Evolutionary conservation across 2,329 filamentous ascomycete genomes (phyloP), one percentile per base, ranked within the genome.

Genomic region (Cladophialophora bantiana): DNA sequence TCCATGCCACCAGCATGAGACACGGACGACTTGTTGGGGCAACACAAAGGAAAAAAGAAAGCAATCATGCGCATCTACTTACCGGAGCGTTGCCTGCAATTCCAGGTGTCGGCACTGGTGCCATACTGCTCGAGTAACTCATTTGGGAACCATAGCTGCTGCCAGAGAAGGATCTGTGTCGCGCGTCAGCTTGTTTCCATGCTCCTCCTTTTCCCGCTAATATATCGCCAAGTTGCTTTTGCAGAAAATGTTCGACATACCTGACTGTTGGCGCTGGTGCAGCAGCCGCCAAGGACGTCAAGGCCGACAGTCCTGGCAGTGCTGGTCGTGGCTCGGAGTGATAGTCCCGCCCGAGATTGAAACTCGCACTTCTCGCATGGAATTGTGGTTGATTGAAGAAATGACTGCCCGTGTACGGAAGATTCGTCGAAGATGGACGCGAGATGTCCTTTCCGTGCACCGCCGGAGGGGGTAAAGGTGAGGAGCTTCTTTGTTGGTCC

Each of bases 61-160:
- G 56, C 58, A 12, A 26, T 26, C 26, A 26, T 26, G 26, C 26
- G 2, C 2, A 26, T 26, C 26, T 56, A 81, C 80, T 80, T 73
- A 82, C 78, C 62, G 79, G 79, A 69, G 75, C 78, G 18, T 63
- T 72, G 56, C 71, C 71, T 42, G 71, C 69, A 45, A 73, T 73
- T 61, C 71, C 70, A 32, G 71, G 71, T 36, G 71, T 73, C 5
- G 71, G 71, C 7, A 71, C 59, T 12, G 71, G 65, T 36, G 62
- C 65, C 61, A 73, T 68, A 38, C 59, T 62, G 20, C 65, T 63
- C 34, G 65, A 61, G 64, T 72, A 71, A 83, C 84, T 81, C 83
- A 88, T 84, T 76, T 85, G 85, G 71, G 83, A 84, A 70, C 85
- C 85, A 76, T 88, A 86, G 61, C 88, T 88, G 71, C 86, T 88